Percentiles rank a stretch among this genome's conserved stretches.
Evolutionary conservation across 2,329 filamentous ascomycete genomes (phyloP).

Genomic region (Trichoderma endophyticum): DNA sequence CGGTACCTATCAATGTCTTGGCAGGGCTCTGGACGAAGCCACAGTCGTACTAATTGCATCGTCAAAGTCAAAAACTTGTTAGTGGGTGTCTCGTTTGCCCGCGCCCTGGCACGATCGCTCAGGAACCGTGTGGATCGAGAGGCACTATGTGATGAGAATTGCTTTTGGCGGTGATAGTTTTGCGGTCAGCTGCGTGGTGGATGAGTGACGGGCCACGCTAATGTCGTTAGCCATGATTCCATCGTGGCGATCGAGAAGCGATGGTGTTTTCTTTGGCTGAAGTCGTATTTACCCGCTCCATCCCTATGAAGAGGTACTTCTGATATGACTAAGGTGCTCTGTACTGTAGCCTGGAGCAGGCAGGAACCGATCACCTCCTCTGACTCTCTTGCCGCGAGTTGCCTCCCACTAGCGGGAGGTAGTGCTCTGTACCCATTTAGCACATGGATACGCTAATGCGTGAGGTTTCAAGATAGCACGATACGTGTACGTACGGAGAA

Average conservation of each 20-base stretch:
- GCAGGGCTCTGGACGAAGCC: background rate
- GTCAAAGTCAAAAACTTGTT: conserved; percentile 8
- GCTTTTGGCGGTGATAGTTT: background rate
- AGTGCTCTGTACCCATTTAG: conserved; percentile 1
- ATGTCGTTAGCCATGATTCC: background rate
- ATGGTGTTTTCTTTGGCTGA: background rate
- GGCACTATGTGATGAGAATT: conserved; percentile 15
- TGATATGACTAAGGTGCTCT: background rate
- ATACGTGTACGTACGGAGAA: background rate
- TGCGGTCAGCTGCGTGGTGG: conserved; percentile 5
- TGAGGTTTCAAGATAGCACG: background rate
- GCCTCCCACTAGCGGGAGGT: background rate
- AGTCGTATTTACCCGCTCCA: background rate
- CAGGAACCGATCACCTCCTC: background rate
- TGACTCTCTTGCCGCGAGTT: background rate
- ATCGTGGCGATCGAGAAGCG: background rate
- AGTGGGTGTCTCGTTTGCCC: background rate
- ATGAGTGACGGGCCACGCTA: background rate
- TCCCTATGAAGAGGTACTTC: background rate
- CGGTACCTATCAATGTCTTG: background rate
- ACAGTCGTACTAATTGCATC: background rate
- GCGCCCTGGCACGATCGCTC: conserved; percentile 15
- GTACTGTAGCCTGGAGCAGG: background rate
- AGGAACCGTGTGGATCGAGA: conserved; percentile 14
- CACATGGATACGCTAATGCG: background rate